Percentiles rank a stretch among this genome's conserved stretches.
Evolutionary conservation across 352 stramenopile genomes (phyloP).

Genomic region (Pythium phragmitis): DNA sequence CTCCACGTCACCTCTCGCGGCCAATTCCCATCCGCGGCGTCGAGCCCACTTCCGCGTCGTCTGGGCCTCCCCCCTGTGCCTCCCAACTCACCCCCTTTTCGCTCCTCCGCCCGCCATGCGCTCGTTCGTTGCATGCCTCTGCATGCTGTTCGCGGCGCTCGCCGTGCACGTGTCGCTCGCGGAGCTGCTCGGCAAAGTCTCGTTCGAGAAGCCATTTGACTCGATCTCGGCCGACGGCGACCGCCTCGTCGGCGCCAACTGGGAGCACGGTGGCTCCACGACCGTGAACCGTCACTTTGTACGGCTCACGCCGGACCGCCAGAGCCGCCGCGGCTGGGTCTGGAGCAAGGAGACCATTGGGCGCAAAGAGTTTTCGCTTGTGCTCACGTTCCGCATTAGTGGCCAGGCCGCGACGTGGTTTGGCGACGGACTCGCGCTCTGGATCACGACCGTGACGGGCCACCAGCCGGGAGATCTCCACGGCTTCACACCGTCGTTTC

Average conservation of each 20-base stretch:
- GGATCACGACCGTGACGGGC: conserved; percentile 57
- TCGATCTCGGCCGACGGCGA: conserved; percentile 56
- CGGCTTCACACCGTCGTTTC: conserved; percentile 75
- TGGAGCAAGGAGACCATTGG: conserved; percentile 71
- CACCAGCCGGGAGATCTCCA: conserved; percentile 75
- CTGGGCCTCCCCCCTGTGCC: not conserved
- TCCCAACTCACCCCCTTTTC: not conserved
- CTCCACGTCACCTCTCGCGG: conserved; percentile 24
- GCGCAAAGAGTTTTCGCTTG: conserved; percentile 63
- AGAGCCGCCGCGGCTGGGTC: conserved; percentile 73
- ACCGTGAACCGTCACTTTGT: conserved; percentile 81
- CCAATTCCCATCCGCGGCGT: conserved; percentile 4
- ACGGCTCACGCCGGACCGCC: conserved; percentile 74
- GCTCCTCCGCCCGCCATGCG: conserved; percentile 8
- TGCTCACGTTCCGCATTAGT: conserved; percentile 85
- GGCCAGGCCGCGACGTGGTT: conserved; percentile 75
- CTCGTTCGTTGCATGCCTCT: conserved; percentile 11
- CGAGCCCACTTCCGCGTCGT: not conserved
- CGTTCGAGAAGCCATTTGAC: conserved; percentile 84
- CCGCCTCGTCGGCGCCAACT: conserved; percentile 59
- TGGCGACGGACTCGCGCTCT: conserved; percentile 78
- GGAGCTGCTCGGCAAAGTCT: conserved; percentile 49
- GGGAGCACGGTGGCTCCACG: conserved; percentile 55
- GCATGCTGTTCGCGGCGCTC: conserved; percentile 15
- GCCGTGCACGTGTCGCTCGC: conserved; percentile 26